phyloP scores from a whole-genome alignment of 345 rosid genomes.

The Brassica napus region DNA sequence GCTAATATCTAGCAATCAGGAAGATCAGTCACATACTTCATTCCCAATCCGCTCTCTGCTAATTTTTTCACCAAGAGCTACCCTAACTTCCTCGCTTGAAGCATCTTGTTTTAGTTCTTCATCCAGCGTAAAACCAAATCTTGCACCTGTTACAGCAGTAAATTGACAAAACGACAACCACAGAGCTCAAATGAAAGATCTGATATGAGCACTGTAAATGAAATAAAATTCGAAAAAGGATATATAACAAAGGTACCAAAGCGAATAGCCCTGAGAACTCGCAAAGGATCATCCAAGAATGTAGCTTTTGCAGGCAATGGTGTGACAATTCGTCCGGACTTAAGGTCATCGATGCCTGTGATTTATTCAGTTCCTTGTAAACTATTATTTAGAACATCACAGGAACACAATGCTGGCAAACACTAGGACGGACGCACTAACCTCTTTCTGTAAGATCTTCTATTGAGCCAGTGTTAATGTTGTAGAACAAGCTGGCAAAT shows the following conservation, averaged over 20 bases:
- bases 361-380: not conserved
- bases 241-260: conserved; percentile 21
- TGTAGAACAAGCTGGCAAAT: conserved; percentile 68
- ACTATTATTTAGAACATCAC: not conserved
- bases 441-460: conserved; percentile 96
- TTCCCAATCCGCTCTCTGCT: conserved; percentile 91
- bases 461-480: conserved; percentile 64
- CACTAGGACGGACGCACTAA: conserved; percentile 26
- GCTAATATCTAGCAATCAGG: not conserved
- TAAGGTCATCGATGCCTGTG: conserved; percentile 77
- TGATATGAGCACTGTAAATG: not conserved
- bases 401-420: conserved; percentile 7
- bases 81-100: conserved; percentile 69
- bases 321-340: conserved; percentile 77
- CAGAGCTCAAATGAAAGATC: not conserved
- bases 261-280: conserved; percentile 95
- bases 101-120: conserved; percentile 80
- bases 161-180: not conserved
- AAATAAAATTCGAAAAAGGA: not conserved
- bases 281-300: conserved; percentile 90
- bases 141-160: not conserved
- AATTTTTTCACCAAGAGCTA: conserved; percentile 79
- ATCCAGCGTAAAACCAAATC: conserved; percentile 40
- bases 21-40: conserved; percentile 57
- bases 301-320: conserved; percentile 85